phyloP scores from a whole-genome alignment of 768 basidiomycete genomes.

The Hypholoma fasciculare region DNA sequence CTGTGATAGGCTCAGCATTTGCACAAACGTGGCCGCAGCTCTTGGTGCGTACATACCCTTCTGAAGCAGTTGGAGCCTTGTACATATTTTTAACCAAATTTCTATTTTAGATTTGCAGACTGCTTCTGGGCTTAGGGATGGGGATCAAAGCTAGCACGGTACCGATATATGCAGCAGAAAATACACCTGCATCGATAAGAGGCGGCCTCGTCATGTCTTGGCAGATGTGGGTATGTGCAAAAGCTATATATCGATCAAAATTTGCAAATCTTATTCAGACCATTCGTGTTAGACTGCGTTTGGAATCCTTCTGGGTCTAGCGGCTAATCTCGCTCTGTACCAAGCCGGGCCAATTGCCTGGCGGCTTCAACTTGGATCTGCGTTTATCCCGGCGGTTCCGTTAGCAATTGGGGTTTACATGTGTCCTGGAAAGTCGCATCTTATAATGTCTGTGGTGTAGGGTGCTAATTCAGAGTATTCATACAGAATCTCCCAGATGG shows the following conservation, averaged over 20 bases:
- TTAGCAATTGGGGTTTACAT: slow-evolving; percentile 44
- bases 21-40: slow-evolving; percentile 50
- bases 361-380: slow-evolving; percentile 77
- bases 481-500: slow-evolving; percentile 76
- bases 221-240: slow-evolving; percentile 66
- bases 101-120: slow-evolving; percentile 35
- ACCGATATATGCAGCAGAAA: slow-evolving; percentile 66
- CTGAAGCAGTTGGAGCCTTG: no score
- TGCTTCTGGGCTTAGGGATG: slow-evolving; percentile 59
- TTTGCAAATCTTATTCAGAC: background rate
- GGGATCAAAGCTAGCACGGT: slow-evolving; percentile 56
- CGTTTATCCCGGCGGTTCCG: slow-evolving; percentile 52
- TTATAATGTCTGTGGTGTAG: background rate
- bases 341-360: slow-evolving; percentile 61
- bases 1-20: slow-evolving; percentile 44
- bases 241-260: no score
- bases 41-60: slow-evolving; percentile 24
- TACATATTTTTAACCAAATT: background rate
- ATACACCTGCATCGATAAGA: slow-evolving; percentile 73
- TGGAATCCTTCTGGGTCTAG: slow-evolving; percentile 71
- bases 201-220: slow-evolving; percentile 89
- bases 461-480: no score
- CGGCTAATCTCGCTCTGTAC: slow-evolving; percentile 57
- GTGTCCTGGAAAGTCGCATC: slow-evolving; percentile 41
- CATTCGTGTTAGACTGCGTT: slow-evolving; percentile 56